phyloP scores from a whole-genome alignment of 2,329 filamentous ascomycete genomes.

The Pseudocercospora cruenta region DNA sequence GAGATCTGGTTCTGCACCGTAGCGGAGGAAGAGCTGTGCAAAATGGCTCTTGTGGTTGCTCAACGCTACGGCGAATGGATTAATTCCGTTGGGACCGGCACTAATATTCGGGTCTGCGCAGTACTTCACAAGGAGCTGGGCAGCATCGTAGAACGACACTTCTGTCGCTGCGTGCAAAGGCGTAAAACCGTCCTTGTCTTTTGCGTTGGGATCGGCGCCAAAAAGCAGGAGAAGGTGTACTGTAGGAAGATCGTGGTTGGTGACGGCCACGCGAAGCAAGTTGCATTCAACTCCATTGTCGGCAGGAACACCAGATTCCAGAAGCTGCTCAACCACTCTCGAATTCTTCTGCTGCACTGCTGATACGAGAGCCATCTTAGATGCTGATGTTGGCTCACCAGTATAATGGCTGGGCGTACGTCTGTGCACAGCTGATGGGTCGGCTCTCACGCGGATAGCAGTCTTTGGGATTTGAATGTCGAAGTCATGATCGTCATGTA shows the following conservation, averaged over 20 bases:
- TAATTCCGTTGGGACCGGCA: conserved; percentile 56
- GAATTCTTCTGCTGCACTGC: conserved; percentile 35
- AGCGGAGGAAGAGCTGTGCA: conserved; percentile 62
- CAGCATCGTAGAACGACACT: conserved; percentile 58
- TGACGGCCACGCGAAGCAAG: conserved; percentile 31
- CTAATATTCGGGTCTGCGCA: conserved; percentile 62
- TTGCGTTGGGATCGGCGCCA: conserved; percentile 61
- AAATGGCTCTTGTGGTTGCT: conserved; percentile 59
- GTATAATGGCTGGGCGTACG: conserved; percentile 25
- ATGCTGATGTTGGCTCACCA: conserved; percentile 37
- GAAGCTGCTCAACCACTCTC: conserved; percentile 35
- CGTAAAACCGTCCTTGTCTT: conserved; percentile 64
- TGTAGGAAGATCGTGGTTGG: conserved; percentile 33
- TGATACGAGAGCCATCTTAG: conserved; percentile 46
- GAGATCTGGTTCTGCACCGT: conserved; percentile 61
- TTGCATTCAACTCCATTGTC: conserved; percentile 23
- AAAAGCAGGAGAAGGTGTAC: conserved; percentile 63
- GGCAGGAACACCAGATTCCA: conserved; percentile 32
- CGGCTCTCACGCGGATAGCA: conserved; percentile 54
- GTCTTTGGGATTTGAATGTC: conserved; percentile 44
- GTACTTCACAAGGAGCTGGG: conserved; percentile 65
- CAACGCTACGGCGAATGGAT: conserved; percentile 58
- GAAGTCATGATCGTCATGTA: conserved; percentile 12
- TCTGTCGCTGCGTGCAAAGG: conserved; percentile 57
- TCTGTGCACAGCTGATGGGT: conserved; percentile 29